Conservation (phyloP, 257 asterid genomes). For the Paulownia fortunei region DNA sequence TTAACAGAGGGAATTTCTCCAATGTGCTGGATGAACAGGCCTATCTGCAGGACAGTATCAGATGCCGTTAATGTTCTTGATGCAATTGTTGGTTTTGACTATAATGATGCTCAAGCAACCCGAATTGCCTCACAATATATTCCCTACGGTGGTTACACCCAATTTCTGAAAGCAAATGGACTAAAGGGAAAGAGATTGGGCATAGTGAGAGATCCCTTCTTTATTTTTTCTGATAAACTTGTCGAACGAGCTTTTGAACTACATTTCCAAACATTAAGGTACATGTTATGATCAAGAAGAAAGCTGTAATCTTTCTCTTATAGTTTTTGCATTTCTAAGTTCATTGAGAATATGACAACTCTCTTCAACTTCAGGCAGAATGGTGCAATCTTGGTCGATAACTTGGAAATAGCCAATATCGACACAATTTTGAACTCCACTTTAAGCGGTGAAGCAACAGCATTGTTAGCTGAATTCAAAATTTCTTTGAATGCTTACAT, state of each 20-base stretch:
- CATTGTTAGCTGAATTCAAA: conserved; percentile 47
- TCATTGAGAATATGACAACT: background rate
- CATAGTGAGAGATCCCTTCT: conserved; percentile 38
- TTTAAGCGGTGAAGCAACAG: conserved; percentile 24
- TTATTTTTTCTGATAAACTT: conserved; percentile 20
- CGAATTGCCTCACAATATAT: conserved; percentile 39
- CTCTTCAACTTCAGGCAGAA: conserved; percentile 35
- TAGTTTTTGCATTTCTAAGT: background rate
- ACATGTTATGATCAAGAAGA: conserved; percentile 1
- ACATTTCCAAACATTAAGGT: conserved; percentile 45
- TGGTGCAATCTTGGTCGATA: conserved; percentile 49
- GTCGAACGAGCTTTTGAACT: conserved; percentile 30
- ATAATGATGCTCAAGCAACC: conserved; percentile 45
- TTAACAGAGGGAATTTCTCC: background rate
- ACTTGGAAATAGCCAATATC: conserved; percentile 38
- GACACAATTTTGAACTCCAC: conserved; percentile 14
- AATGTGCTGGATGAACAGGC: conserved; percentile 44
- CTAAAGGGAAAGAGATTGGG: conserved; percentile 55
- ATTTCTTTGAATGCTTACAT: conserved; percentile 46
- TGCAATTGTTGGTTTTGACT: conserved; percentile 55
- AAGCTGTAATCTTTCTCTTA: background rate
- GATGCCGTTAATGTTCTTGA: conserved; percentile 62
- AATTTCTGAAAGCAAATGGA: conserved; percentile 48
- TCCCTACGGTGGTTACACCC: conserved; percentile 52
- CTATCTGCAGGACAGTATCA: conserved; percentile 53